phyloP scores from a whole-genome alignment of 768 basidiomycete genomes.

The Boletus barrowsii region DNA sequence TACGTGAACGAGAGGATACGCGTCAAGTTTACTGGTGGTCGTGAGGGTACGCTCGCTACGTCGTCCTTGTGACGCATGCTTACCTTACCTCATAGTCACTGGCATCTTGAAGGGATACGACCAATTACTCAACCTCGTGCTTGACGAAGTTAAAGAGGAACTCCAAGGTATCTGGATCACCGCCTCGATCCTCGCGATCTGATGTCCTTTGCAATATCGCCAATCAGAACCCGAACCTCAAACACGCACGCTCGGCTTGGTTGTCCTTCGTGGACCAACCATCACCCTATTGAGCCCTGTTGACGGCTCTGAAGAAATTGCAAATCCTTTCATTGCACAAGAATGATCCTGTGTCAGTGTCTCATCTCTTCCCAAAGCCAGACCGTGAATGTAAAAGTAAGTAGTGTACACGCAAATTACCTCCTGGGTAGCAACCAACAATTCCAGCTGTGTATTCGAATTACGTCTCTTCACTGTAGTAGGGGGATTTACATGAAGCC shows the following conservation, averaged over 20 bases:
- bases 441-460: constrained; percentile 2
- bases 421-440: neutral
- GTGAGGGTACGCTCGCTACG: constrained; percentile 64
- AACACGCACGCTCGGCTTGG: constrained; percentile 72
- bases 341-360: constrained; percentile 38
- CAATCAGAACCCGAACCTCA: constrained; percentile 59
- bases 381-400: neutral
- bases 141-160: constrained; percentile 92
- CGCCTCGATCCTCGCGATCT: constrained; percentile 13
- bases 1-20: constrained; percentile 90
- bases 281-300: constrained; percentile 92
- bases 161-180: constrained; percentile 50
- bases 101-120: constrained; percentile 95
- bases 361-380: neutral
- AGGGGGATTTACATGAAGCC: constrained; percentile 16
- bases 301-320: constrained; percentile 92
- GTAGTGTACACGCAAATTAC: neutral
- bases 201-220: constrained; percentile 2
- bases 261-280: constrained; percentile 90
- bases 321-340: constrained; percentile 79
- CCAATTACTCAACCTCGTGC: constrained; percentile 92
- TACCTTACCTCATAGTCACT: constrained; percentile 53
- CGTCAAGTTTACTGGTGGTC: constrained; percentile 97
- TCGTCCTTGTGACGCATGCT: neutral
- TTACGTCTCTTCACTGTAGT: constrained; percentile 14